Evolutionary conservation across 257 asterid genomes (phyloP), one percentile per base, ranked within the genome.

Genomic region (Galeopsis tetrahit): DNA sequence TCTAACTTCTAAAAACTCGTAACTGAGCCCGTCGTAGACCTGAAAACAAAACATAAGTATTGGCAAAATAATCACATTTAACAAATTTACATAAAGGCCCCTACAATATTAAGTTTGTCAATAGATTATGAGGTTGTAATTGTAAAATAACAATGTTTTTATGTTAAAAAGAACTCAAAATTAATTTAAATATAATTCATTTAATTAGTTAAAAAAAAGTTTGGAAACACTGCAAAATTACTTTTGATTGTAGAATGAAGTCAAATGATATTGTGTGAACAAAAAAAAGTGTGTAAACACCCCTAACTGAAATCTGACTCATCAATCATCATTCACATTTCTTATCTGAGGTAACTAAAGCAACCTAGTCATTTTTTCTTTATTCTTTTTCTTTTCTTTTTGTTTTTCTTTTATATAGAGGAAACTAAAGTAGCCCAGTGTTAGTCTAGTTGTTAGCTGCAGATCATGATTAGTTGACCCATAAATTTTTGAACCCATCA

Each of bases 391-490:
- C 21, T 51, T 51, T 51, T 15, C 28, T 14, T 51, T n/a, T n/a
- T n/a, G n/a, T n/a, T n/a, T n/a, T 6, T 35, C 10, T 38, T 38
- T 14, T 56, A 46, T 11, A 13, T 2, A 10, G 2, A 44, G 14
- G 62, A 8, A 43, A 9, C 59, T 59, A 48, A 68, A 75, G 64
- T 42, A 61, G 40, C 63, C 69, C 58, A 72, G 21, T 49, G 52
- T 72, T 75, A 68, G 81, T 68, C 52, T 10, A 72, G 79, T 75
- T 58, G 83, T 62, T 82, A 74, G 78, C 60, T 77, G 75, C 70
- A 58, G 70, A 66, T 74, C 74, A 71, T 75, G 68, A 82, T 82
- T 82, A 82, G 84, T 70, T 82, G 82, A 76, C 64, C 82, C 82
- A 76, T 82, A 65, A 39, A 79, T 35, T 66, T 76, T 72, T 72